These are phyloP conservation scores for Colletotrichum sp. DNA, from an alignment of 2,329 filamentous ascomycete genomes.

Conservation along the genomic window DNA sequence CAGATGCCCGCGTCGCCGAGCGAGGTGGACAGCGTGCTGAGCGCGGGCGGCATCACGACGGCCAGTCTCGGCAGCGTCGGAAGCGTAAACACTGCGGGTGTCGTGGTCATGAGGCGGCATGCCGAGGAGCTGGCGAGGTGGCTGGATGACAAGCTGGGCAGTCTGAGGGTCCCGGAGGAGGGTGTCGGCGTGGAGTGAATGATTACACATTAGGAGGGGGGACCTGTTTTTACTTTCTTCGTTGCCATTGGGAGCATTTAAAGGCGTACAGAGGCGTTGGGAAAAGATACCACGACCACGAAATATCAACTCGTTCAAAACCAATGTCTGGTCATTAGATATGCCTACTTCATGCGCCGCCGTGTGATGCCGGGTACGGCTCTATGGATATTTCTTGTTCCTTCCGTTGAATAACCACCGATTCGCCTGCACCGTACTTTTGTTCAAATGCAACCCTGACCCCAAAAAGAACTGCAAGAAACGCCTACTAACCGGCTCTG, in stretches of 20 bases:
- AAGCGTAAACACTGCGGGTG: slow-evolving; percentile 46
- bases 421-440: neutral
- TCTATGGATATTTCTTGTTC: slow-evolving; percentile 11
- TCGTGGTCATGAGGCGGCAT: slow-evolving; percentile 58
- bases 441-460: neutral
- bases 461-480: neutral
- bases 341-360: neutral
- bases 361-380: neutral
- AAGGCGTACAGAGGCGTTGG: slow-evolving; percentile 15
- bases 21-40: slow-evolving; percentile 53
- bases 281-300: slow-evolving; percentile 21
- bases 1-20: slow-evolving; percentile 38
- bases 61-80: slow-evolving; percentile 42
- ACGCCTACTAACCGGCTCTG: neutral
- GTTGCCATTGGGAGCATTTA: neutral
- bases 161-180: slow-evolving; percentile 58
- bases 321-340: neutral
- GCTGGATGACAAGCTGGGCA: slow-evolving; percentile 65
- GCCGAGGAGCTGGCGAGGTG: slow-evolving; percentile 64
- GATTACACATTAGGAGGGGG: neutral
- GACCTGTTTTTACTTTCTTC: neutral
- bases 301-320: neutral
- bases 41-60: slow-evolving; percentile 49
- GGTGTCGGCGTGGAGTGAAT: slow-evolving; percentile 42
- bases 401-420: neutral